Evolutionary conservation across 306 rosid species (phyloP).

Genomic region (Sophora flavescens): DNA sequence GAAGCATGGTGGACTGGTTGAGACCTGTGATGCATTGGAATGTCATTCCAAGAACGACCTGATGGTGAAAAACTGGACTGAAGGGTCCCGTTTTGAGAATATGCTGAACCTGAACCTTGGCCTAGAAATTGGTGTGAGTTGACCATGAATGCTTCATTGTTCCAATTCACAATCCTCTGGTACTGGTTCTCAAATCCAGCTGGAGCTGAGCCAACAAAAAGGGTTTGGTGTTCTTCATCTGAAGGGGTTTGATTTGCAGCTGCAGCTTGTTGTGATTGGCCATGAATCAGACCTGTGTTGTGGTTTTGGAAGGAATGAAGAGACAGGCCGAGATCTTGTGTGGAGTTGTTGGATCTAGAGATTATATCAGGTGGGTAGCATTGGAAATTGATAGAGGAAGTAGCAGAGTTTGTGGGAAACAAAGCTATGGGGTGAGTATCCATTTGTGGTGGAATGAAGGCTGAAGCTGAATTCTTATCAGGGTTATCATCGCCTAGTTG

Average conservation of each 20-base stretch:
- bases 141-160: constrained; percentile 49
- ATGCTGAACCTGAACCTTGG: constrained; percentile 51
- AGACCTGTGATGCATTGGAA: constrained; percentile 55
- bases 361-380: constrained; percentile 54
- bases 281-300: constrained; percentile 48
- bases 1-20: constrained; percentile 56
- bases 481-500: constrained; percentile 47
- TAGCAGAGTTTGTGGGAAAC: constrained; percentile 61
- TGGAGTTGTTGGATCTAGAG: constrained; percentile 47
- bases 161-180: constrained; percentile 62
- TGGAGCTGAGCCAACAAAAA: constrained; percentile 46
- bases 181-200: constrained; percentile 58
- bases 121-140: constrained; percentile 56
- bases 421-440: constrained; percentile 55
- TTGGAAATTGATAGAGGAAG: constrained; percentile 65
- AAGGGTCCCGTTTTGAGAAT: constrained; percentile 72
- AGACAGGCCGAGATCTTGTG: constrained; percentile 76
- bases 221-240: constrained; percentile 49
- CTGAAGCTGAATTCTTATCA: constrained; percentile 41
- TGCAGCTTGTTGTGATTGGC: constrained; percentile 46
- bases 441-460: constrained; percentile 47
- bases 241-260: constrained; percentile 45
- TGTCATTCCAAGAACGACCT: constrained; percentile 58
- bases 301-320: constrained; percentile 71
- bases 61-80: constrained; percentile 70